Evolutionary conservation across 129 eudicot species (phyloP), one percentile per base, ranked within the genome.

Genomic region (Sambucus nigra): DNA sequence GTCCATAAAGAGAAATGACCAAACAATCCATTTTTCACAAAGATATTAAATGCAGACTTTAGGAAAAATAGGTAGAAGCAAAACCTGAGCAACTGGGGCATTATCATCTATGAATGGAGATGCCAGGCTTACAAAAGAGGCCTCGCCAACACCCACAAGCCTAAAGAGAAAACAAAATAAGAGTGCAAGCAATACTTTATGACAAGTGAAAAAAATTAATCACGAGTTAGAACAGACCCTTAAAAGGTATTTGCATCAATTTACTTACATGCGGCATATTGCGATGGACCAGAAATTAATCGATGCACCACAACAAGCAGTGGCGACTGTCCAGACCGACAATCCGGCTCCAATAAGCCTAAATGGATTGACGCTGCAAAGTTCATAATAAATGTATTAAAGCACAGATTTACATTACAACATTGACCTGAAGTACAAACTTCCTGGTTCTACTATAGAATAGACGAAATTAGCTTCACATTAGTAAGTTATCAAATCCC

Each of bases 61-160:
- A 10, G 1, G 47, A 42, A 16, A 42, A 16, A 16, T 1, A 42
- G 47, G 20, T 42, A 32, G 55, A 65, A 53, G 54, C 38, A 60
- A 56, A 59, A 91, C 98, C 95, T 91, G 88, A 51, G 83, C 24
- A 45, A 61, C 61, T 22, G 98, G 98, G 68, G 98, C 98, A 69
- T 85, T 80, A 68, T 91, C 98, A 55, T 91, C 98, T 48, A 91
- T 91, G 61, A 91, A 91, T 31, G 98, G 98, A 66, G 98, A 94
- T 48, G 98, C 98, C 69, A 91, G 98, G 68, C 95, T 85, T 65
- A 85, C 65, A 63, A 91, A 91, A 54, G 95, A 91, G 47, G 98
- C 98, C 82, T 91, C 98, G 44, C 98, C 98, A 53, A 85, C 98
- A 73, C 98, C 98, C 50, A 85, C 95, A 41, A 91, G 68, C 98